Percentiles rank a stretch among this genome's conserved stretches.
Conservation (phyloP, 805 yeast genomes). For the Wickerhamiella sorbophila region DNA sequence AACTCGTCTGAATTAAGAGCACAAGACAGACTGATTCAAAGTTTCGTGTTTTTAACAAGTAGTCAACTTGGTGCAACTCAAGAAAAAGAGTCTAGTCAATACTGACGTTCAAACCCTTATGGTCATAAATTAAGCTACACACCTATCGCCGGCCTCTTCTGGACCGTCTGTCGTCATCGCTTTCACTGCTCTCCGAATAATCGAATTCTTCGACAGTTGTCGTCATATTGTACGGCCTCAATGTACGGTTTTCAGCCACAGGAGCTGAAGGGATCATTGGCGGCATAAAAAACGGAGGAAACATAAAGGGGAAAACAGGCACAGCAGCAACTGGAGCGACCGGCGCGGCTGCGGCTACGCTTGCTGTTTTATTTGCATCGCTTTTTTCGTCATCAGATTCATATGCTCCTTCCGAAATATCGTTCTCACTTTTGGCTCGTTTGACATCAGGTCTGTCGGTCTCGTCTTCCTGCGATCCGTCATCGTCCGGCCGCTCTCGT, state of each 20-base stretch:
- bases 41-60: too few relatives aligned
- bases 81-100: too few relatives aligned
- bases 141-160: not conserved
- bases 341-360: not conserved
- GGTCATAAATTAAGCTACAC: not conserved
- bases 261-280: not conserved
- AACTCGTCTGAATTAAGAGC: too few relatives aligned
- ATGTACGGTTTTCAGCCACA: not conserved
- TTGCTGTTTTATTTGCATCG: not conserved
- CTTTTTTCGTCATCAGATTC: constrained; percentile 13
- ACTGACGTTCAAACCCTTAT: too few relatives aligned
- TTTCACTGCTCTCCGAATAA: not conserved
- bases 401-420: constrained; percentile 1
- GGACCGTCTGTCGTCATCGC: not conserved
- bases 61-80: too few relatives aligned
- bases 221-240: constrained; percentile 3
- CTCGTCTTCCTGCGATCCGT: constrained; percentile 2
- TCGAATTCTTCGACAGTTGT: not conserved
- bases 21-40: too few relatives aligned
- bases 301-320: constrained; percentile 13
- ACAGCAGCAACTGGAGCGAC: constrained; percentile 1
- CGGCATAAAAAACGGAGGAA: constrained; percentile 19
- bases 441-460: not conserved
- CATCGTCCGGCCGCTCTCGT: constrained; percentile 4
- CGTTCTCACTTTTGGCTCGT: constrained; percentile 3